phyloP scores from a whole-genome alignment of 2,329 filamentous ascomycete species.

The Trichothecium roseum region DNA sequence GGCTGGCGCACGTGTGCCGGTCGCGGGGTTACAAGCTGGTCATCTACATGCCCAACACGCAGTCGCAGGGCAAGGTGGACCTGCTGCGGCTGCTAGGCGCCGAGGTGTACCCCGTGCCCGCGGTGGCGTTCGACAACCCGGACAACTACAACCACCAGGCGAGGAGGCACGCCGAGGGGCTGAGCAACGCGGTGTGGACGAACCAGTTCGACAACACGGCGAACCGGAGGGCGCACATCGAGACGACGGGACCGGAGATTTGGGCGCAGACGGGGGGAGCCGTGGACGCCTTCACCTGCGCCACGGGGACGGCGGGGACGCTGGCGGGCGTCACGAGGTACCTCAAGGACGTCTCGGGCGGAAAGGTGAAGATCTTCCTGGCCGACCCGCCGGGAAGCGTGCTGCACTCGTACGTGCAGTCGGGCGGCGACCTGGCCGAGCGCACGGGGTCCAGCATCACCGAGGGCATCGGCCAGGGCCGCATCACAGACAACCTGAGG shows the following conservation, averaged over 20 bases:
- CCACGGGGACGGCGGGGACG: conserved; percentile 87
- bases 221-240: conserved; percentile 87
- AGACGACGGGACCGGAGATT: conserved; percentile 95
- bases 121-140: conserved; percentile 89
- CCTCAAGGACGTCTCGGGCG: conserved; percentile 71
- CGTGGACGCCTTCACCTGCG: conserved; percentile 89
- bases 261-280: conserved; percentile 84
- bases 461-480: conserved; percentile 93
- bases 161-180: conserved; percentile 70
- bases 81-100: conserved; percentile 82
- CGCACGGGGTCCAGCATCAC: conserved; percentile 82
- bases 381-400: conserved; percentile 92
- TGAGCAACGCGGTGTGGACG: conserved; percentile 92
- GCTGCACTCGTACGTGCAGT: conserved; percentile 82
- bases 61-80: conserved; percentile 96
- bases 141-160: conserved; percentile 98
- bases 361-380: conserved; percentile 75
- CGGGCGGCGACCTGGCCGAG: conserved; percentile 74
- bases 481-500: conserved; percentile 87
- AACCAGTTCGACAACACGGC: conserved; percentile 98
- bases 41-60: conserved; percentile 99
- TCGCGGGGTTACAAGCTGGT: conserved; percentile 87
- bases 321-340: conserved; percentile 82
- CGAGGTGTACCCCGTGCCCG: conserved; percentile 91
- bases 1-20: conserved; percentile 90